Percentiles rank a stretch among this genome's conserved stretches.
Evolutionary conservation across 2,329 filamentous ascomycete genomes (phyloP).

Genomic region (Monascus ruber): DNA sequence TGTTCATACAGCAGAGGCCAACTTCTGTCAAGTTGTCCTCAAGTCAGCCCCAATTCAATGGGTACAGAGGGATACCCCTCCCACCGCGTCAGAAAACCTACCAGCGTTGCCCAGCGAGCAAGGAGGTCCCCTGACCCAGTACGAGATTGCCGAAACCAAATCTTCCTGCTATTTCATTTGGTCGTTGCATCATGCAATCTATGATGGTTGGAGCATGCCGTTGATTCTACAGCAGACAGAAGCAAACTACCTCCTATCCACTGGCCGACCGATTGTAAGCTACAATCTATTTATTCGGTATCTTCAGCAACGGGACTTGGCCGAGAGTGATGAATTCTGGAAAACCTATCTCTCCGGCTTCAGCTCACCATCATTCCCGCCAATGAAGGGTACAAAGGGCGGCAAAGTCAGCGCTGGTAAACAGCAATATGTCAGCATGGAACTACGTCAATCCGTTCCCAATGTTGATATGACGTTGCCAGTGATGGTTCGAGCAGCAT

Average conservation of each 20-base stretch:
- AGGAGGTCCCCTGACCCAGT: neutral
- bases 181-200: constrained; percentile 29
- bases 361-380: constrained; percentile 41
- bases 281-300: constrained; percentile 42
- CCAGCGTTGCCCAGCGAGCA: constrained; percentile 4
- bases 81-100: constrained; percentile 1
- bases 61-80: constrained; percentile 4
- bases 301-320: constrained; percentile 30
- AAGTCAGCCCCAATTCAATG: constrained; percentile 8
- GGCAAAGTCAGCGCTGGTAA: constrained; percentile 29
- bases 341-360: constrained; percentile 28
- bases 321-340: constrained; percentile 21
- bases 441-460: constrained; percentile 16
- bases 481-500: constrained; percentile 31
- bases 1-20: constrained; percentile 8
- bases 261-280: constrained; percentile 2
- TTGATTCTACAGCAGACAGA: constrained; percentile 22
- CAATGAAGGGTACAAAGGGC: constrained; percentile 37
- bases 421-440: constrained; percentile 32
- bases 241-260: constrained; percentile 7
- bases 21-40: constrained; percentile 18
- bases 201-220: constrained; percentile 28
- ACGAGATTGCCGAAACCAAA: neutral
- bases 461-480: constrained; percentile 21
- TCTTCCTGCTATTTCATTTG: constrained; percentile 4